These are phyloP conservation scores for Vitis amurensis DNA, from an alignment of 164 flowering plant species.

Conservation along the genomic window DNA sequence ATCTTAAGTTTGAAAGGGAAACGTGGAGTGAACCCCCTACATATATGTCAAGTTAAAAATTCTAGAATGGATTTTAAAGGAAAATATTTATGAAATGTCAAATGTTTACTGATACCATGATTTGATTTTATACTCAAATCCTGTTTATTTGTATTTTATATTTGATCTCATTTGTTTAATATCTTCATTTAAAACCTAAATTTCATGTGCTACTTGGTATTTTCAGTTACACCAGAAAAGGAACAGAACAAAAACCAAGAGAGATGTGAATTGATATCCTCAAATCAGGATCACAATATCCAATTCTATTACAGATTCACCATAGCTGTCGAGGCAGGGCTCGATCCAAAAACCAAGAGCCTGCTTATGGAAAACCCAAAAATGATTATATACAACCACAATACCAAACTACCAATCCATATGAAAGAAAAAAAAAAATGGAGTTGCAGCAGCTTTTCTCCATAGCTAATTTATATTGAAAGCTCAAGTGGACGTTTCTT, in stretches of 20 bases:
- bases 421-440: background rate
- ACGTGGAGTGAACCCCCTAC: no score
- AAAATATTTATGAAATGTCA: no score
- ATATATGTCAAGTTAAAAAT: no score
- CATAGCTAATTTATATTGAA: background rate
- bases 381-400: background rate
- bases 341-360: conserved; percentile 13
- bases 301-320: conserved; percentile 11
- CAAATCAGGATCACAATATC: conserved; percentile 1
- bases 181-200: no score
- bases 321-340: conserved; percentile 10
- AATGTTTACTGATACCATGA: no score
- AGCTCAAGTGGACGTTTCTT: background rate
- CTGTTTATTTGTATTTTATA: no score
- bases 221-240: background rate
- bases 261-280: background rate
- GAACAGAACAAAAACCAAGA: background rate
- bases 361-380: conserved; percentile 16
- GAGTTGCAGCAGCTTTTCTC: conserved; percentile 5
- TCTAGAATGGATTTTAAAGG: no score
- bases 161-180: no score
- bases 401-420: background rate
- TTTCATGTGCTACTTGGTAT: no score
- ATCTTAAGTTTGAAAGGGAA: no score
- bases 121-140: no score